Base-by-base conservation (phyloP, 2,329 filamentous ascomycete species). In the Monascus ruber region DNA sequence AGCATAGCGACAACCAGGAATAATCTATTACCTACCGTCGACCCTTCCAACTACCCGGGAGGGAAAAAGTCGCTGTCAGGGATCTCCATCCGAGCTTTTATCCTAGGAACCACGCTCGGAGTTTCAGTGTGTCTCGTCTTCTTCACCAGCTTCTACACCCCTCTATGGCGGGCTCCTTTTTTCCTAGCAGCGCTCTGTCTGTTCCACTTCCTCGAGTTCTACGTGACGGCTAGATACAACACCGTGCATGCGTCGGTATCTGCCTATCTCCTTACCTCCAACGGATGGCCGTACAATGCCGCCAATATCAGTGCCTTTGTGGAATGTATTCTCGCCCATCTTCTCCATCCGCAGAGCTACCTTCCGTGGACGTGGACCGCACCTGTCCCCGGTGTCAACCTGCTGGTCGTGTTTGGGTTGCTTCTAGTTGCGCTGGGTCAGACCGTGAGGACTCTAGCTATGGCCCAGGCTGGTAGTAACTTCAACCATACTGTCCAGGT, bases 161-260 rank as follows among this genome's bases (percentile, higher is more conserved):
- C 65, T 4, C 56, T 76, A 39, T 83, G 77, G 77, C 69, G 77
- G 24, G 58, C 76, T 1, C 69, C 72, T 6, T 70, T 74, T 51
- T 70, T 71, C 56, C 47, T 71, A 42, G 47, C 60, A 31, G 69
- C 78, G 9, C 79, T 96, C 35, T 74, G 81, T 25, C 52, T 82
- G 26, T 96, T 96, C 66, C 91, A 98, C 70, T 96, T 94, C 65
- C 79, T 96, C 61, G 91, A 98, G 65, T 98, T 88, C 70, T 94
- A 80, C 72, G 85, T 81, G 27, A 95, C 89, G 0, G 88, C 89
- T 6, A 70, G 73, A 40, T 85, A 83, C 66, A 96, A 96, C 63
- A 85, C 85, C 0, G 71, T 73, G 10, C 72, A 78, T 37, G 85
- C 85, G 17, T 75, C 72, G 24, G 70, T 88, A 17, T 74, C 76